Conservation (phyloP, 2,329 filamentous ascomycete genomes). For the Fusarium sp. region DNA sequence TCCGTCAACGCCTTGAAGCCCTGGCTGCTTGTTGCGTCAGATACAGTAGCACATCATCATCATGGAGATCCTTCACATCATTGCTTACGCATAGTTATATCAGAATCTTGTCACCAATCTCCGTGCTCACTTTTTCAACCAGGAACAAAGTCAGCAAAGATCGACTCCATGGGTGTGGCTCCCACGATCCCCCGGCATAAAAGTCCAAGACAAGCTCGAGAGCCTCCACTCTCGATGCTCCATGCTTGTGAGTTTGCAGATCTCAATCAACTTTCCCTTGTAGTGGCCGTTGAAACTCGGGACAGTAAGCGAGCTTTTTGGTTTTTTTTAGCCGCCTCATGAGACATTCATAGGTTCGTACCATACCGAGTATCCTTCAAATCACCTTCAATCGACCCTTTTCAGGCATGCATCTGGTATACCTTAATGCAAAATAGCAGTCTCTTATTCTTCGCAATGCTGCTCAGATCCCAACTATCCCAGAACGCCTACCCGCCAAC, state of each 20-base stretch:
- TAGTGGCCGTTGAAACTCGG: slow-evolving; percentile 13
- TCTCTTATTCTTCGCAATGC: slow-evolving; percentile 26
- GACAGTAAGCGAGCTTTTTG: background rate
- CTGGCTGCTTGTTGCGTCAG: slow-evolving; percentile 9
- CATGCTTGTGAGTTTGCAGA: slow-evolving; percentile 27
- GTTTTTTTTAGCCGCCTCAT: slow-evolving; percentile 15
- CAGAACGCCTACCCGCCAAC: slow-evolving; percentile 44
- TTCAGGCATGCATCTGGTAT: background rate
- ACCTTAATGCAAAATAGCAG: slow-evolving; percentile 14
- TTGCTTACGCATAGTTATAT: slow-evolving; percentile 17
- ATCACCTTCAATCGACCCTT: background rate
- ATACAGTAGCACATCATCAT: slow-evolving; percentile 3
- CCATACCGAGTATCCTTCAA: slow-evolving; percentile 11
- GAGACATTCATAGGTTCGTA: background rate
- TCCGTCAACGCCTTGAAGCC: slow-evolving; percentile 1
- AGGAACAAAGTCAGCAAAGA: slow-evolving; percentile 19
- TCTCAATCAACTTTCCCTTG: slow-evolving; percentile 38
- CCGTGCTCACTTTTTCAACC: slow-evolving; percentile 13
- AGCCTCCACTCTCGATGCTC: background rate
- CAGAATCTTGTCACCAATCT: slow-evolving; percentile 30
- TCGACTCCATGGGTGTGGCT: slow-evolving; percentile 7
- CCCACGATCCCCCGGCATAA: slow-evolving; percentile 2
- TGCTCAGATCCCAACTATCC: slow-evolving; percentile 38
- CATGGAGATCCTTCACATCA: background rate
- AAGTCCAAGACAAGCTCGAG: slow-evolving; percentile 6